Evolutionary conservation across 805 yeast species (phyloP).

Genomic region (Zygosaccharomyces pseudorouxii): DNA sequence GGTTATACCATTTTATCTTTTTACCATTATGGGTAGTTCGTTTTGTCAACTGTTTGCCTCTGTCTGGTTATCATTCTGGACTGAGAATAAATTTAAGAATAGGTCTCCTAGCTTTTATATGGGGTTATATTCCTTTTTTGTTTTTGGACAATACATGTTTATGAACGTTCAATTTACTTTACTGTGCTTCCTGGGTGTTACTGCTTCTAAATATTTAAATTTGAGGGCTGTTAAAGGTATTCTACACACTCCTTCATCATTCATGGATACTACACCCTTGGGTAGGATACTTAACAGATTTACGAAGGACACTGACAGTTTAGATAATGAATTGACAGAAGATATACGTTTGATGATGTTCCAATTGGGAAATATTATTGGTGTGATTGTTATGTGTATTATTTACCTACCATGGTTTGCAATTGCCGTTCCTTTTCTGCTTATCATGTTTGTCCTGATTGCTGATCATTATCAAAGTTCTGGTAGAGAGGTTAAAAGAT

Average conservation of each 20-base stretch:
- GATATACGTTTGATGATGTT: conserved; percentile 57
- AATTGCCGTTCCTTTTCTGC: conserved; percentile 57
- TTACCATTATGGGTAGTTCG: conserved; percentile 27
- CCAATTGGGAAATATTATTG: conserved; percentile 52
- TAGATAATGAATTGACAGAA: conserved; percentile 76
- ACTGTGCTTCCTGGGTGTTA: conserved; percentile 40
- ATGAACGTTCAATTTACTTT: conserved; percentile 34
- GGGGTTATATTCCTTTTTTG: conserved; percentile 66
- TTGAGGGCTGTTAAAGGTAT: conserved; percentile 55
- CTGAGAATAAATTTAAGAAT: conserved; percentile 47
- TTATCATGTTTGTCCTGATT: conserved; percentile 40
- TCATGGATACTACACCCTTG: conserved; percentile 79
- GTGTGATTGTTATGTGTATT: conserved; percentile 63
- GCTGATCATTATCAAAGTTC: conserved; percentile 47
- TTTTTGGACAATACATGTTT: conserved; percentile 45
- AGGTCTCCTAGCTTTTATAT: conserved; percentile 58
- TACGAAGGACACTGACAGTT: conserved; percentile 80
- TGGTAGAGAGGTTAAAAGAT: conserved; percentile 47
- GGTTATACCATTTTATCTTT: conserved; percentile 21
- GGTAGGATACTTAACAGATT: conserved; percentile 84
- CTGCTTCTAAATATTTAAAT: conserved; percentile 57
- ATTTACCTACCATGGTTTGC: conserved; percentile 78
- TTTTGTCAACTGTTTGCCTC: conserved; percentile 34
- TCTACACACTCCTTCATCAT: conserved; percentile 76
- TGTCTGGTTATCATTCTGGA: conserved; percentile 84